Evolutionary conservation across 2,329 filamentous ascomycete species (phyloP).

Genomic region (Neoscytalidium dimidiatum): DNA sequence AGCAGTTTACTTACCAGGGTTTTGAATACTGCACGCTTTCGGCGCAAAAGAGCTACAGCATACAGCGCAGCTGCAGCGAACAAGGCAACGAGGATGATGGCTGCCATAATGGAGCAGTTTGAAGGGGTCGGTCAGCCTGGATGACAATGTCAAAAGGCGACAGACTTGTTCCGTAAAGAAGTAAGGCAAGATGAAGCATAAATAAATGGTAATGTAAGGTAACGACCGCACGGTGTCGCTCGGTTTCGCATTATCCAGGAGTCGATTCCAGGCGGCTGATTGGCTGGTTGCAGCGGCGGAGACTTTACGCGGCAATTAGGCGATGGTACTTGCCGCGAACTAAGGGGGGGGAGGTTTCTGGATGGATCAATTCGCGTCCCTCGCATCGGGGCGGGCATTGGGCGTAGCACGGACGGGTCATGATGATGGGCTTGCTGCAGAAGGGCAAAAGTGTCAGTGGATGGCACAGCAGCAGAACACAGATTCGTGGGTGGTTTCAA

Average conservation of each 20-base stretch:
- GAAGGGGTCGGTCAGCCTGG: neutral
- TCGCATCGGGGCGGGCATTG: neutral
- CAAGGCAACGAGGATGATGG: neutral
- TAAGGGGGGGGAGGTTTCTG: no score
- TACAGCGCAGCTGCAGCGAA: neutral
- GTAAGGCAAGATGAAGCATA: neutral
- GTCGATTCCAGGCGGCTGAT: neutral
- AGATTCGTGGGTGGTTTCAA: neutral
- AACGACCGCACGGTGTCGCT: neutral
- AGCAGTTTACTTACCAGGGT: neutral
- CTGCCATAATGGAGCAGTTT: neutral
- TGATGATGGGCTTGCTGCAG: neutral
- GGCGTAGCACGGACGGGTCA: neutral
- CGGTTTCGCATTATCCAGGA: neutral
- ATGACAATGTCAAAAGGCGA: neutral
- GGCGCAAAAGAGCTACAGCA: neutral
- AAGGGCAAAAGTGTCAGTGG: neutral
- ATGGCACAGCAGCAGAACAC: neutral
- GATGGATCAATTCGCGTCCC: neutral
- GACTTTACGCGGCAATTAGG: no score
- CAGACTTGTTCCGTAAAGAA: no score
- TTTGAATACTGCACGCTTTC: neutral
- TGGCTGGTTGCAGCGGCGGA: neutral
- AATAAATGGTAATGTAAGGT: no score
- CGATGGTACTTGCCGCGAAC: no score